These are phyloP conservation scores for Candida tammaniensis DNA, from an alignment of 805 yeast genomes.

Conservation along the genomic window DNA sequence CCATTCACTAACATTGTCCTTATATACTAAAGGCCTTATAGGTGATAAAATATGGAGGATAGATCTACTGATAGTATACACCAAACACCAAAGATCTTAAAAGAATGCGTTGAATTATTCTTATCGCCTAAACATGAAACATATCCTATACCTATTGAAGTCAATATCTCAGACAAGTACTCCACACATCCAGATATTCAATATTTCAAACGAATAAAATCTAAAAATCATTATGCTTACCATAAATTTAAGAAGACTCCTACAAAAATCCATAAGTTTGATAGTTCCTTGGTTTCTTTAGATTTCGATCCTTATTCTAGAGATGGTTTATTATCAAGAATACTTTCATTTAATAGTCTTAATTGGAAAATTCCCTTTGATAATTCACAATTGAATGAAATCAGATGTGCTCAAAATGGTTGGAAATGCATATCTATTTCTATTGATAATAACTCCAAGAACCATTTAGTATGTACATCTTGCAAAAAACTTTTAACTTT, in stretches of 20 bases:
- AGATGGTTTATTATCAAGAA: constrained; percentile 33
- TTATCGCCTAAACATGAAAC: constrained; percentile 15
- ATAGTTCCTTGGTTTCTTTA: constrained; percentile 15
- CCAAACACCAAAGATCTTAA: constrained; percentile 22
- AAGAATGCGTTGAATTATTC: constrained; percentile 22
- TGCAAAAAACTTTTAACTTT: constrained; percentile 30
- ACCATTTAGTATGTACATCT: constrained; percentile 31
- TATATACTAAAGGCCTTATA: too few species aligned
- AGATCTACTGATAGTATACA: too few species aligned
- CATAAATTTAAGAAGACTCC: constrained; percentile 26
- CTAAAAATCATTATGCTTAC: constrained; percentile 35
- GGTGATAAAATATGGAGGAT: too few species aligned
- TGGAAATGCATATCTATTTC: constrained; percentile 46
- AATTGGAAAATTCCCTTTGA: constrained; percentile 39
- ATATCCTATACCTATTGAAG: constrained; percentile 15
- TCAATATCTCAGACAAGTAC: constrained; percentile 10
- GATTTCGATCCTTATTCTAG: constrained; percentile 40
- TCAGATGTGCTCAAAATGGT: constrained; percentile 50
- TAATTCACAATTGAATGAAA: constrained; percentile 35
- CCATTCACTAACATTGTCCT: too few species aligned
- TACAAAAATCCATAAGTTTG: constrained; percentile 10
- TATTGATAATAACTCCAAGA: constrained; percentile 19
- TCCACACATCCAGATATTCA: constrained; percentile 36
- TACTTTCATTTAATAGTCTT: constrained; percentile 41
- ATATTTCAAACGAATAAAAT: constrained; percentile 34